Evolutionary conservation across 176 grass and related monocot species (phyloP).

Genomic region (Carex myosuroides): DNA sequence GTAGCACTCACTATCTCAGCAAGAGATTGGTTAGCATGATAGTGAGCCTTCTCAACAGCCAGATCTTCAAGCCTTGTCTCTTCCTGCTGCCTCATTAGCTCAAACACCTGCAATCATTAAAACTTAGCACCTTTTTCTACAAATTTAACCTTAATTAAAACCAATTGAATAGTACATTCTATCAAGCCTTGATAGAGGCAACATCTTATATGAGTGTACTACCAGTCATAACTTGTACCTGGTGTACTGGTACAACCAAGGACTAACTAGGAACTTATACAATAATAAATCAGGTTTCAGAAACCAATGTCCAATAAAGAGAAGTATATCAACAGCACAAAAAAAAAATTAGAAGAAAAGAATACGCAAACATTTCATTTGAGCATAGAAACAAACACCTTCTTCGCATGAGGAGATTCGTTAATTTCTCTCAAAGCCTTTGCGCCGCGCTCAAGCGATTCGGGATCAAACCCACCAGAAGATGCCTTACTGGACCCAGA

Average conservation of each 20-base stretch:
- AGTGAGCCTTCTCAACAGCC: constrained; percentile 45
- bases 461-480: constrained; percentile 54
- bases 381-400: constrained; percentile 39
- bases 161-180: not conserved
- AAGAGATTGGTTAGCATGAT: constrained; percentile 30
- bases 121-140: constrained; percentile 11
- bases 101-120: constrained; percentile 48
- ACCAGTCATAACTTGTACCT: not conserved
- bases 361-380: not conserved
- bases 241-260: not conserved
- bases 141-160: not conserved
- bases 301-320: not conserved
- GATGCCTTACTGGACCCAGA: not conserved
- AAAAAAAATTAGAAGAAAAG: not conserved
- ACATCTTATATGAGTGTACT: not conserved
- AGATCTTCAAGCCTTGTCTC: constrained; percentile 46
- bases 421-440: constrained; percentile 63
- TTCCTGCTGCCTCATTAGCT: constrained; percentile 79
- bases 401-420: constrained; percentile 48
- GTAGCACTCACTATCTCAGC: constrained; percentile 44
- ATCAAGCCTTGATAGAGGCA: not conserved
- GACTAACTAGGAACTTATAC: not conserved
- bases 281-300: not conserved
- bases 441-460: constrained; percentile 56
- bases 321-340: not conserved